Base-by-base conservation (phyloP, 768 basidiomycete species). In the Russula dissimulans region DNA sequence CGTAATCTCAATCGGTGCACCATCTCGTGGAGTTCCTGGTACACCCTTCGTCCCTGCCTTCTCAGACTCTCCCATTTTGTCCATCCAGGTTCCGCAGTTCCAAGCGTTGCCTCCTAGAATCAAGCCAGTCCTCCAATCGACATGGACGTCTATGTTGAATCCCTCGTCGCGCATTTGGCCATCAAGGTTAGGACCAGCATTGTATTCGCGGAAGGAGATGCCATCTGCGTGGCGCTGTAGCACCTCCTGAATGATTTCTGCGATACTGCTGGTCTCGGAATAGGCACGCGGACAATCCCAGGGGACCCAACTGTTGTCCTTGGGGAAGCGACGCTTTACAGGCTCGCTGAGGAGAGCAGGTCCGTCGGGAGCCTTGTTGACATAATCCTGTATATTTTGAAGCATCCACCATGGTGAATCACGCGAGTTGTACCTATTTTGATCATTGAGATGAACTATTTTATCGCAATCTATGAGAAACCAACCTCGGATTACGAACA, bases 401-500 rank as follows among this genome's bases (percentile, higher is more conserved):
- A 97, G 71, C 90, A 98, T 95, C 92, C 94, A 98, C 95, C 95
- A 98, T 4, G 97, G 95, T 7, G 92, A 93, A 70, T 99, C 97
- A 54, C 97, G 86, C 5, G 92, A 98, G 72, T 98, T 98, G 73
- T 93, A 95, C 62, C 89, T 89, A 61, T 44, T 11, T 17, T 22
- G 41, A 17, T 38, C 18, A 10, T 31, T 52, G 53, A 57, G 18
- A 6, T 12, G 45, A 32, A 36, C 39, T 8, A 29, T 29, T 7
- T 15, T 9, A 15, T 34, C 41, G 55, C 32, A 17, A 11, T 43
- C 7, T 26, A 26, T 17, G 42, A 43, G 7, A 29, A 34, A 69
- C 78, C 54, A 74, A 91, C 85, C 94, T 79, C 17, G 95, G 95
- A 60, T 76, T 88, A 51, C 85, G 82, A 29, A 87, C 78, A 12